Conservation (phyloP, 139 green algal species). For the Zygnema cylindricum region DNA sequence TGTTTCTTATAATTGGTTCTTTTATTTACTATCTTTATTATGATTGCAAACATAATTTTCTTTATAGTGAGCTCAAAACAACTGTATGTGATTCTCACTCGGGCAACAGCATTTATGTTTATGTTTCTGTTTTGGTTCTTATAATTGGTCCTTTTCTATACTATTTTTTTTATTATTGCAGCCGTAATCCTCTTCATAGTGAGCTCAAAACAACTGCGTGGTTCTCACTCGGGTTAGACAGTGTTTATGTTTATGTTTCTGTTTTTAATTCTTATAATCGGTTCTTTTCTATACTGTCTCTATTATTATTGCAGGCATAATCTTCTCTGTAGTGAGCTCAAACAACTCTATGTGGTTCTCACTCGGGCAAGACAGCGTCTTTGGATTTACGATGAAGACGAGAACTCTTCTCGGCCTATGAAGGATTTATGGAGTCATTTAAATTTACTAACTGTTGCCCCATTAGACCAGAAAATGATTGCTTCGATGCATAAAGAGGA, state of each 20-base stretch:
- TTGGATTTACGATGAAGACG: constrained; percentile 68
- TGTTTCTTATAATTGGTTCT: no score
- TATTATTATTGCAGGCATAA: constrained; percentile 44
- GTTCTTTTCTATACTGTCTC: not conserved
- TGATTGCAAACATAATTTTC: no score
- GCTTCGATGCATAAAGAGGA: constrained; percentile 13
- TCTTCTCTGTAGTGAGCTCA: constrained; percentile 79
- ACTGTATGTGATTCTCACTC: no score
- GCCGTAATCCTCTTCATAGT: not conserved
- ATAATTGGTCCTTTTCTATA: no score
- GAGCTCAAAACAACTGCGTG: no score
- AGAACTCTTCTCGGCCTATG: not conserved
- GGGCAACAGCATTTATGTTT: no score
- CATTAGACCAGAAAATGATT: constrained; percentile 3
- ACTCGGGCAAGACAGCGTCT: constrained; percentile 79
- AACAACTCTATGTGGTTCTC: constrained; percentile 82
- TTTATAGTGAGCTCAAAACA: no score
- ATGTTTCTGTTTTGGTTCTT: no score
- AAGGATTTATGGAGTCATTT: constrained; percentile 17
- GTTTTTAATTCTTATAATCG: not conserved
- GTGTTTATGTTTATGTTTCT: not conserved
- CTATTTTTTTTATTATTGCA: no score
- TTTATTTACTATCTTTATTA: no score
- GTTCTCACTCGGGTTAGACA: not conserved
- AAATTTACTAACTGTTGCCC: not conserved